Percentiles rank a stretch among this genome's conserved stretches.
Conservation (phyloP, 129 eudicot genomes). For the Apium graveolens region DNA sequence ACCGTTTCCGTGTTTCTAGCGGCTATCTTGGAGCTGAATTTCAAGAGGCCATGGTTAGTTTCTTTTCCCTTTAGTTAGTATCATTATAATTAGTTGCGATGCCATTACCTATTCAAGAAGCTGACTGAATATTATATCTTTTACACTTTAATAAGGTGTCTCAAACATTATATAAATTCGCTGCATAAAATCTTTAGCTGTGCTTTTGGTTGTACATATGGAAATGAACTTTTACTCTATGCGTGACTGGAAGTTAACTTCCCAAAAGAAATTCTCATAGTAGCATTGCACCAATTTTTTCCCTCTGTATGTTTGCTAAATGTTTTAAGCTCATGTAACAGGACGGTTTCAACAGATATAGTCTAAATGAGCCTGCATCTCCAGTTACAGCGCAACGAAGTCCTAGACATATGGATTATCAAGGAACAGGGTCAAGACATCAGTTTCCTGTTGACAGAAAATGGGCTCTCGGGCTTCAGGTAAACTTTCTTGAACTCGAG, state of each 20-base stretch:
- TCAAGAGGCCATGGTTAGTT: slow-evolving; percentile 55
- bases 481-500: slow-evolving; percentile 8
- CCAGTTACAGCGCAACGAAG: slow-evolving; percentile 50
- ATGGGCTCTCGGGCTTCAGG: slow-evolving; percentile 99
- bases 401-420: slow-evolving; percentile 57
- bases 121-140: not conserved
- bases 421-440: slow-evolving; percentile 48
- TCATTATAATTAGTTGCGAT: not conserved
- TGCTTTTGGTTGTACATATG: not conserved
- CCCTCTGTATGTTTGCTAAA: not conserved
- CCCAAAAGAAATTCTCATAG: not conserved
- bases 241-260: not conserved
- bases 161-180: not conserved
- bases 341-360: slow-evolving; percentile 51
- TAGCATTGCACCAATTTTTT: not conserved
- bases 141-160: no score
- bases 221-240: not conserved
- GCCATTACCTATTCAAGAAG: not conserved
- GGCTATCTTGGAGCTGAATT: slow-evolving; percentile 76
- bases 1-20: slow-evolving; percentile 54
- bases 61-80: not conserved
- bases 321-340: slow-evolving; percentile 12
- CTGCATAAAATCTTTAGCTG: not conserved
- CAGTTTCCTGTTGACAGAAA: slow-evolving; percentile 67
- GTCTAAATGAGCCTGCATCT: slow-evolving; percentile 46